These are phyloP conservation scores for Trichosporon coremiiforme DNA, from an alignment of 1,284 basidiomycete genomes.

Conservation along the genomic window DNA sequence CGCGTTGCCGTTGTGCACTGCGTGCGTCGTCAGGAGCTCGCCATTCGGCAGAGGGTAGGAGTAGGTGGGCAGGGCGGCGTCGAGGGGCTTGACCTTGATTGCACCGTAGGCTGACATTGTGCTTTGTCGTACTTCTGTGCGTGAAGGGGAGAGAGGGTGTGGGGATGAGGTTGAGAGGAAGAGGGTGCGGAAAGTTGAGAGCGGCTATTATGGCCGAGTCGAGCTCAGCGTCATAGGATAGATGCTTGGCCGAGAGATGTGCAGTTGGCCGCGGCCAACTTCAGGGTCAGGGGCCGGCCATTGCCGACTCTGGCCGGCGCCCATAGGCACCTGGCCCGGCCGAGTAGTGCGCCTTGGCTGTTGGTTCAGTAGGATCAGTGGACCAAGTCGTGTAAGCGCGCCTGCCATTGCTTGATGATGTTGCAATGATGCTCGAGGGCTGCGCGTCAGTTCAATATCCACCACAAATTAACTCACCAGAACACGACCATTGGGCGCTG, in stretches of 20 bases:
- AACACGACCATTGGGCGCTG: constrained; percentile 23
- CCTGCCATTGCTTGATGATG: background rate
- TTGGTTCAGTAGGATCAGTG: background rate
- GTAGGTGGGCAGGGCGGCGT: constrained; percentile 53
- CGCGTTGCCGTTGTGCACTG: constrained; percentile 64
- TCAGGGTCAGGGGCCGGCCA: background rate
- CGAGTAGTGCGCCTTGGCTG: background rate
- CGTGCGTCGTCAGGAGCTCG: constrained; percentile 62
- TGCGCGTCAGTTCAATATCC: background rate
- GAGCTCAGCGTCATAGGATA: constrained; percentile 8
- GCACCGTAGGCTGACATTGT: constrained; percentile 59
- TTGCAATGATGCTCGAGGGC: constrained; percentile 22
- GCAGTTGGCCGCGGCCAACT: constrained; percentile 16
- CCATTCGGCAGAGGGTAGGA: constrained; percentile 45
- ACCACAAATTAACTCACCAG: background rate
- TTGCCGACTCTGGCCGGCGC: background rate
- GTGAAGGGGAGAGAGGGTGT: background rate
- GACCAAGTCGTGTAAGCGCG: background rate
- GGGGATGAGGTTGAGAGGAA: background rate
- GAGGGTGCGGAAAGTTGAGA: background rate
- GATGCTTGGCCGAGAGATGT: background rate
- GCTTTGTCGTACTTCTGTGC: background rate
- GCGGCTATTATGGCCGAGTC: background rate
- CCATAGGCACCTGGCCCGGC: background rate
- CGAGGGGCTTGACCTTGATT: constrained; percentile 47